A percentile compares a stretch with the other conserved stretches of the same genome.
phyloP scores from a whole-genome alignment of 352 stramenopile species.

The Pythium guiyangense region DNA sequence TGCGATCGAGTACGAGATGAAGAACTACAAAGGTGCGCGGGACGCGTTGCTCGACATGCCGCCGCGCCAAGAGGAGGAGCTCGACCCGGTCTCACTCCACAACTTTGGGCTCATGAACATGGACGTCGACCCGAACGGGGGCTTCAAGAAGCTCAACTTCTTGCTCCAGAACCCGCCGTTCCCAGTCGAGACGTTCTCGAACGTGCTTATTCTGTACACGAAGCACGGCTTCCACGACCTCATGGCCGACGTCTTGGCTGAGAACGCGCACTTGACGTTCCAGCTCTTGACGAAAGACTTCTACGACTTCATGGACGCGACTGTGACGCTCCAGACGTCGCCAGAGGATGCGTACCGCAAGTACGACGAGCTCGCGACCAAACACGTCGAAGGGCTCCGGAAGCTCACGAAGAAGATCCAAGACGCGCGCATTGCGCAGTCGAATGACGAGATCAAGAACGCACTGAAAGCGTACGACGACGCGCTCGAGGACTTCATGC shows the following conservation, averaged over 20 bases:
- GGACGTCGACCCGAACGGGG: slow-evolving; percentile 89
- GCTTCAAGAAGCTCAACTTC: slow-evolving; percentile 96
- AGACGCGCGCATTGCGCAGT: slow-evolving; percentile 86
- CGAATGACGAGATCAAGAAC: slow-evolving; percentile 92
- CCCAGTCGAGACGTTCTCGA: slow-evolving; percentile 94
- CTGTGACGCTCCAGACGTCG: slow-evolving; percentile 91
- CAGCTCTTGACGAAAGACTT: slow-evolving; percentile 92
- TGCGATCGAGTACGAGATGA: slow-evolving; percentile 94
- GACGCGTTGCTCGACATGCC: slow-evolving; percentile 94
- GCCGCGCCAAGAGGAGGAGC: slow-evolving; percentile 86
- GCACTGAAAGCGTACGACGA: slow-evolving; percentile 92
- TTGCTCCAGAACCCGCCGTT: slow-evolving; percentile 93
- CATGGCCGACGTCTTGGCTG: slow-evolving; percentile 93
- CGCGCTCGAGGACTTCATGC: slow-evolving; percentile 93
- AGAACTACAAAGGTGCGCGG: slow-evolving; percentile 83
- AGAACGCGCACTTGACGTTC: slow-evolving; percentile 93
- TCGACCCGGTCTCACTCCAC: slow-evolving; percentile 90
- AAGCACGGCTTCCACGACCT: slow-evolving; percentile 95
- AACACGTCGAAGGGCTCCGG: slow-evolving; percentile 91
- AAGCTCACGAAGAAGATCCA: slow-evolving; percentile 95
- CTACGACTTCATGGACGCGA: slow-evolving; percentile 95
- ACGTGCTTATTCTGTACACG: slow-evolving; percentile 93
- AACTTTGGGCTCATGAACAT: slow-evolving; percentile 93
- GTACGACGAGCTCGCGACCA: slow-evolving; percentile 91
- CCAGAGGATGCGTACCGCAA: slow-evolving; percentile 93